Base-by-base conservation (phyloP, 495 filamentous ascomycete genomes). In the Penicillium paxilli region DNA sequence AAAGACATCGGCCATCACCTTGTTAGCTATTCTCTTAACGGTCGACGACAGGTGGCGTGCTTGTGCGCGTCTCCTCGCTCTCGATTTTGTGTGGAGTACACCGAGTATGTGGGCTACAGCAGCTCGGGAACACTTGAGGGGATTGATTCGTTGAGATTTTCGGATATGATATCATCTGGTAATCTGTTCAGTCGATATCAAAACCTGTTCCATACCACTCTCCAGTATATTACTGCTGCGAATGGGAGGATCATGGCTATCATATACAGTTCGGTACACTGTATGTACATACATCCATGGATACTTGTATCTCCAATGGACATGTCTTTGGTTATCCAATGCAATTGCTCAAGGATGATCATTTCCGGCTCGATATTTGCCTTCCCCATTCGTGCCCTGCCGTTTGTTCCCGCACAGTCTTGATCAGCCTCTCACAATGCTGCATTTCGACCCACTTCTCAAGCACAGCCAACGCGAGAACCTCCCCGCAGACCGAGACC, bases 1-100 rank as follows among this genome's bases (percentile, higher is more conserved):
- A 68, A 44, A 47, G 72, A 32, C 33, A 47, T 28, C 44, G 28
- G 11, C 42, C 51, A 7, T 21, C 23, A 6, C 21, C 23, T 14
- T 53, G 51, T 20, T 53, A 14, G 28, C 22, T 10, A 1, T 17
- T 1, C 12, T 30, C 5, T 10, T 25, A 22, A 4, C 14, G 25
- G 47, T 32, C 16, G 26, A 47, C 11, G 24, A 3, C 16, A 14
- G 44, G 24, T 47, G 44, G 35, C 35, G 35, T 16, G 16, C 35
- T 7, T 38, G 35, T 38, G 14, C 14, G n/a, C 28, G 4, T 35
- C 38, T 42, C 1, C 38, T n/a, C n/a, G n/a, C n/a, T n/a, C n/a
- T n/a, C n/a, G n/a, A n/a, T n/a, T n/a, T n/a, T 5, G 11, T 42
- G 30, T 14, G 30, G 30, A 32, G 25, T 28, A 28, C 5, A 5